Conservation (phyloP, 108 stramenopile genomes). For the Tribonema minus region DNA sequence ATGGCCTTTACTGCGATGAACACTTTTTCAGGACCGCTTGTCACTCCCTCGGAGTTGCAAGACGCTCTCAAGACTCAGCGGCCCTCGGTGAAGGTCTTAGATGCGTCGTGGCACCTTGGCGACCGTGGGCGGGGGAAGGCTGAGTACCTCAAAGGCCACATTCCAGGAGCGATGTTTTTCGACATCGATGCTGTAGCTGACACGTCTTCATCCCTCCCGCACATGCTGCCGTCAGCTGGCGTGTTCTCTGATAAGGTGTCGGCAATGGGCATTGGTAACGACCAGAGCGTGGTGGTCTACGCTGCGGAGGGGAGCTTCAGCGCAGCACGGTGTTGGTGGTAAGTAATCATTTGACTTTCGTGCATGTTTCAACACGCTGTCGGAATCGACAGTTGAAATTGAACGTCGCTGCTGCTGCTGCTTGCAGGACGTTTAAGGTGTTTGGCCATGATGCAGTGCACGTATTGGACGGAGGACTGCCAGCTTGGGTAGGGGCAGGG, state of each 20-base stretch:
- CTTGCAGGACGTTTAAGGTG: neutral
- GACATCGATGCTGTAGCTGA: conserved; percentile 54
- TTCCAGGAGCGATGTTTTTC: conserved; percentile 52
- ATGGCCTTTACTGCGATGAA: too few relatives aligned
- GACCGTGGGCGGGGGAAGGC: conserved; percentile 4
- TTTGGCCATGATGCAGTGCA: conserved; percentile 9
- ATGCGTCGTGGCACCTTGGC: conserved; percentile 56
- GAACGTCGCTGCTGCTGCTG: neutral
- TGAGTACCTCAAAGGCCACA: conserved; percentile 44
- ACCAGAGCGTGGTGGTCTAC: conserved; percentile 51
- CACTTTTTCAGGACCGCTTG: too few relatives aligned
- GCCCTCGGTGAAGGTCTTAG: conserved; percentile 37
- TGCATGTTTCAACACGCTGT: neutral
- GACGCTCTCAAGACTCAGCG: too few relatives aligned
- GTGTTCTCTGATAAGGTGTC: conserved; percentile 37
- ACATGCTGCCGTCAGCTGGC: conserved; percentile 52
- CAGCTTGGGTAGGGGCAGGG: conserved; percentile 44
- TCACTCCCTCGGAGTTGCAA: too few relatives aligned
- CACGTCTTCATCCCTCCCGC: conserved; percentile 29
- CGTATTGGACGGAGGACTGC: conserved; percentile 50
- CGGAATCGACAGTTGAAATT: neutral
- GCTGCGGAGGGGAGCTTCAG: conserved; percentile 45
- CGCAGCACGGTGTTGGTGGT: conserved; percentile 56
- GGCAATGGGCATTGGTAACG: conserved; percentile 31
- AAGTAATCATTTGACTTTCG: neutral